Conservation (phyloP, 2,329 filamentous ascomycete genomes). For the Pseudodiploospora longispora region DNA sequence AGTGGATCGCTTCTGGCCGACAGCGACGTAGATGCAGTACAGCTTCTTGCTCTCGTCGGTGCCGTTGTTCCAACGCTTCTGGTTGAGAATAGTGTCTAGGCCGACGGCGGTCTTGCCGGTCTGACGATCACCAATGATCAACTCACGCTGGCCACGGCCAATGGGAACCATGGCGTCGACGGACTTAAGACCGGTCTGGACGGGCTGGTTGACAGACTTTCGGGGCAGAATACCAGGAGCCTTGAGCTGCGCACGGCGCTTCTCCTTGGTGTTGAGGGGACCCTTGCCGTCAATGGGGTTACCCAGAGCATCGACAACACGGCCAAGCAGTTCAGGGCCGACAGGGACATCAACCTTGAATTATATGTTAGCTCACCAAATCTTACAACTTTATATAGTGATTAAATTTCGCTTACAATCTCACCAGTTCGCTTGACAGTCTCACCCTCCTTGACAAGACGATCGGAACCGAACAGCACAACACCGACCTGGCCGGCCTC, state of each 20-base stretch:
- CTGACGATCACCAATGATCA: conserved; percentile 99
- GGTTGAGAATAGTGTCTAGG: conserved; percentile 97
- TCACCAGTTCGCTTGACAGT: conserved; percentile 98
- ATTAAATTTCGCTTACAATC: conserved; percentile 63
- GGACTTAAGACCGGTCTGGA: conserved; percentile 99
- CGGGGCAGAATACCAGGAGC: conserved; percentile 96
- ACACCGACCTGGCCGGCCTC: conserved; percentile 99
- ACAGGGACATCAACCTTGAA: conserved; percentile 89
- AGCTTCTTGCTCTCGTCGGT: conserved; percentile 95
- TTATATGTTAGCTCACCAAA: no score
- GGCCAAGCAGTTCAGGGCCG: conserved; percentile 84
- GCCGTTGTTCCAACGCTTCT: conserved; percentile 92
- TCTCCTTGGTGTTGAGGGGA: conserved; percentile 84
- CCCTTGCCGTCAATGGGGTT: conserved; percentile 99
- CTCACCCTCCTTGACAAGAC: conserved; percentile 99
- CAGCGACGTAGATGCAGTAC: conserved; percentile 98
- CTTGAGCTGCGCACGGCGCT: conserved; percentile 96
- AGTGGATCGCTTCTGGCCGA: conserved; percentile 99
- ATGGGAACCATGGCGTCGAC: conserved; percentile 99
- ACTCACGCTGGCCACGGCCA: conserved; percentile 98
- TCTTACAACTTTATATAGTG: no score
- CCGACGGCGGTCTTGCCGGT: conserved; percentile 99
- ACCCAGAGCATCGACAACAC: conserved; percentile 96
- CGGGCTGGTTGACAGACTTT: conserved; percentile 93
- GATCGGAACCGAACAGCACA: conserved; percentile 99